Base-by-base conservation (phyloP, 345 rosid species). In the Citrus sp. region DNA sequence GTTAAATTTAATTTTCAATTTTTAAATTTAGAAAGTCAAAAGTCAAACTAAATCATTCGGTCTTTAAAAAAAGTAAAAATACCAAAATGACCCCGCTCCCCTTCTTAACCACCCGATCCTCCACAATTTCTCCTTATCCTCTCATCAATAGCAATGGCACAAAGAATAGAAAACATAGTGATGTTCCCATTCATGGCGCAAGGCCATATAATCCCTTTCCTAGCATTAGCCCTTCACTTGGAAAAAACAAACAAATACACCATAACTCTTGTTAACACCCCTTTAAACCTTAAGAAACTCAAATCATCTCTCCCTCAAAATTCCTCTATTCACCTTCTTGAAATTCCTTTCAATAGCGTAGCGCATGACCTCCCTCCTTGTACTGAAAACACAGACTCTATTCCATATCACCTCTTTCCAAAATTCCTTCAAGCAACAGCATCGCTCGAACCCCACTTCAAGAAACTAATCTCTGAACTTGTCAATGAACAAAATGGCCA, bases 101-200 rank as follows among this genome's bases (percentile, higher is more conserved):
- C 38, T 64, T 30, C 68, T 30, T 30, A 1, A 46, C 54, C 18
- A 12, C 30, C 1, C 6, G 0, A 63, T 28, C 38, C 9, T 61
- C 65, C 10, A 4, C 32, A 0, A 1, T 14, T 46, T 12, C 14
- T 46, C 54, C 9, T 37, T 2, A 21, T 6, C 60, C 30, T 30
- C 9, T 25, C 46, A n/a, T 32, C 32, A n/a, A 46, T 38, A 71
- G 30, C 56, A 74, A 49, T 73, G 73, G 54, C 46, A 5, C 55
- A 28, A 59, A 28, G 27, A 14, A 51, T 42, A 25, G 65, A 81
- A 16, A 65, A 70, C 77, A 74, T 86, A 7, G 78, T 86, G 10
- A 55, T 84, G 63, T 86, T 86, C 67, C 89, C 87, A 13, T 84
- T 84, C 84, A 84, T 84, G 85, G 88, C 85, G 12, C 88, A 84